Evolutionary conservation across 495 filamentous ascomycete genomes (phyloP).

Genomic region (Aspergillus olivimuriae): DNA sequence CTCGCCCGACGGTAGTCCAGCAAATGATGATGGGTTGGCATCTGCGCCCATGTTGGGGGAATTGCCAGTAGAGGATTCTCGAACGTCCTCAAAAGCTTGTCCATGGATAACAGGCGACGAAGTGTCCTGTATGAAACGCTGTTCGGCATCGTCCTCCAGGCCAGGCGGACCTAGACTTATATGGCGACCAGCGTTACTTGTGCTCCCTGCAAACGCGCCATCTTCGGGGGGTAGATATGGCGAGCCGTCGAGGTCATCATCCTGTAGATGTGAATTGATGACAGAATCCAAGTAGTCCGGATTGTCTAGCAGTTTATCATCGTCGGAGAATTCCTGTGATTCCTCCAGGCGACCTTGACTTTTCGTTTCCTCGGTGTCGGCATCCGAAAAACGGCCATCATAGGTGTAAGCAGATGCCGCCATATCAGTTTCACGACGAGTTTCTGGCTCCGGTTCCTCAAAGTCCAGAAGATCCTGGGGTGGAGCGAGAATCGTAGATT

Average conservation of each 20-base stretch:
- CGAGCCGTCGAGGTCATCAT: constrained; percentile 28
- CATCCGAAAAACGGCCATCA: constrained; percentile 42
- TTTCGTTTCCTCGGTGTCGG: constrained; percentile 28
- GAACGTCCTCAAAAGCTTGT: not conserved
- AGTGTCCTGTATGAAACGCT: too few species aligned
- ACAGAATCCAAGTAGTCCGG: constrained; percentile 45
- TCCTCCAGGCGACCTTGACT: constrained; percentile 26
- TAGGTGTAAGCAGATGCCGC: constrained; percentile 30
- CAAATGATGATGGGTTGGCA: too few species aligned
- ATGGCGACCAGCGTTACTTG: too few species aligned
- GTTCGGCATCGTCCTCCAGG: too few species aligned
- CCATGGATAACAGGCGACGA: too few species aligned
- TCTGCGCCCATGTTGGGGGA: too few species aligned
- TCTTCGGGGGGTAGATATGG: constrained; percentile 6
- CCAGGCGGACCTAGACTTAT: too few species aligned
- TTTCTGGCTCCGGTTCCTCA: not conserved
- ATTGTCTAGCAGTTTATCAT: constrained; percentile 37
- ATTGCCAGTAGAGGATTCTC: too few species aligned
- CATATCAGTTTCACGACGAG: constrained; percentile 9
- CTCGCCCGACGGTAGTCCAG: too few species aligned
- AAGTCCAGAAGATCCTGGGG: constrained; percentile 7
- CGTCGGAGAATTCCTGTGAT: constrained; percentile 23
- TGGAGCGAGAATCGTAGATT: constrained; percentile 36
- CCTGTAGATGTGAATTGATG: constrained; percentile 40
- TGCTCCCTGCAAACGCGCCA: too few species aligned